Evolutionary conservation across 805 yeast genomes (phyloP), one percentile per base, ranked within the genome.

Genomic region (Ogataea angusta): DNA sequence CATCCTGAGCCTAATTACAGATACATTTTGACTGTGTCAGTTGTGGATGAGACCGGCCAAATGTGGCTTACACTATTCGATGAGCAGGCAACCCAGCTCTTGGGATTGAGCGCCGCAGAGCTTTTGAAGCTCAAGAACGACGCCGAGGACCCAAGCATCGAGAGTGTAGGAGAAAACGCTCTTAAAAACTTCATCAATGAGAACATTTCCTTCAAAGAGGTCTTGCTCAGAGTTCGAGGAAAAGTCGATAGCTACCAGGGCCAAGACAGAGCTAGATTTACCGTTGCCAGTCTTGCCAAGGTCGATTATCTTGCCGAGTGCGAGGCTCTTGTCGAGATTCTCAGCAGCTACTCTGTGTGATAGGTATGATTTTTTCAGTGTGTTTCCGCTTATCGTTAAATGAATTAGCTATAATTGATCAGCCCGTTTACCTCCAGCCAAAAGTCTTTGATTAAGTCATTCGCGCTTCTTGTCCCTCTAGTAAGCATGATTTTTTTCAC

Each of bases 11-110:
- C 98, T 14, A 68, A 73, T 35, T 81, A 85, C 67, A 76, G 98
- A 61, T 93, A 85, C 53, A 80, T 89, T 38, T 62, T 91, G 52
- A 81, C 83, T n/a, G 62, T 80, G 33, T 77, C 87, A 3, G 75
- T 89, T n/a, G 72, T 80, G 55, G 99, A 93, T 62, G 70, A 72
- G 51, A 75, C 95, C 4, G 95, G 90, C 15, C 89, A 85, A 60
- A 60, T 89, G 45, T 89, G 96, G 95, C 67, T 86, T 23, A 83
- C 95, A 1, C 68, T 85, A 43, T 93, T 93, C 57, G 95, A 93
- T 61, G 91, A 84, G 13, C 85, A 82, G 47, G 98, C 95, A 1
- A 70, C 69, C 31, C 70, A 71, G 48, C 63, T 93, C 31, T 66
- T 91, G 40, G 70, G 77, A 21, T 66, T 71, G 38, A 80, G 91